These are phyloP conservation scores for Rhizophagus clarus DNA, from an alignment of 192 early-diverging fungal species.

Conservation along the genomic window DNA sequence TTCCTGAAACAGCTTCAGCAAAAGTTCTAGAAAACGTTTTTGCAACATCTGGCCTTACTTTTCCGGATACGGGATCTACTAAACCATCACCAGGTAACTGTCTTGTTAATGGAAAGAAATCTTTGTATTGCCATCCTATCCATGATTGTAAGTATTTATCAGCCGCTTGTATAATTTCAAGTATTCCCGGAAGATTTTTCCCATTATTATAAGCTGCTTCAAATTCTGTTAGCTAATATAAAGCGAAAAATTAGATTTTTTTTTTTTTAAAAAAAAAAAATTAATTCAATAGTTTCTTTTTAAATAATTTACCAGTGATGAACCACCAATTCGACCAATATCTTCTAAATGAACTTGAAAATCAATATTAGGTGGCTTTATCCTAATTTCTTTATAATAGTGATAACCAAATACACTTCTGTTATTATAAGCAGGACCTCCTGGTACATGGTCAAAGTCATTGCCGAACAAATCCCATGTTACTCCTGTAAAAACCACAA, in stretches of 20 bases:
- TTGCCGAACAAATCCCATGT: constrained; percentile 47
- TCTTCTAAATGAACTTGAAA: constrained; percentile 48
- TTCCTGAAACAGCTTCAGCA: not conserved
- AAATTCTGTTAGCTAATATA: constrained; percentile 54
- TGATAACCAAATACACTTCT: constrained; percentile 49
- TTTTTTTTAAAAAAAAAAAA: too few species aligned
- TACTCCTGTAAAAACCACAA: constrained; percentile 60
- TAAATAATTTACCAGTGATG: not conserved
- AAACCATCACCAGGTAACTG: not conserved
- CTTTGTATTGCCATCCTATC: constrained; percentile 62
- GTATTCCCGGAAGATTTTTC: constrained; percentile 39
- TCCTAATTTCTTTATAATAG: constrained; percentile 54
- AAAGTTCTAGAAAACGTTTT: not conserved
- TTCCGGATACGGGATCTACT: not conserved
- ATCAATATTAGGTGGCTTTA: constrained; percentile 40
- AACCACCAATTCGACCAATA: constrained; percentile 33
- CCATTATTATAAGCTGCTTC: constrained; percentile 48
- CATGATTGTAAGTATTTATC: constrained; percentile 54
- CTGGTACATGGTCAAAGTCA: constrained; percentile 53
- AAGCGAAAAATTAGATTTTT: too few species aligned
- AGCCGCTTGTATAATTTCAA: constrained; percentile 41
- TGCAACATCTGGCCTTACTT: not conserved
- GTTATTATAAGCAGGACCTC: constrained; percentile 51
- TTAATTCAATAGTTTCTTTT: too few species aligned
- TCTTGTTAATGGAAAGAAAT: constrained; percentile 33